phyloP scores from a whole-genome alignment of 495 filamentous ascomycete genomes.

The Haplographium delicatum region DNA sequence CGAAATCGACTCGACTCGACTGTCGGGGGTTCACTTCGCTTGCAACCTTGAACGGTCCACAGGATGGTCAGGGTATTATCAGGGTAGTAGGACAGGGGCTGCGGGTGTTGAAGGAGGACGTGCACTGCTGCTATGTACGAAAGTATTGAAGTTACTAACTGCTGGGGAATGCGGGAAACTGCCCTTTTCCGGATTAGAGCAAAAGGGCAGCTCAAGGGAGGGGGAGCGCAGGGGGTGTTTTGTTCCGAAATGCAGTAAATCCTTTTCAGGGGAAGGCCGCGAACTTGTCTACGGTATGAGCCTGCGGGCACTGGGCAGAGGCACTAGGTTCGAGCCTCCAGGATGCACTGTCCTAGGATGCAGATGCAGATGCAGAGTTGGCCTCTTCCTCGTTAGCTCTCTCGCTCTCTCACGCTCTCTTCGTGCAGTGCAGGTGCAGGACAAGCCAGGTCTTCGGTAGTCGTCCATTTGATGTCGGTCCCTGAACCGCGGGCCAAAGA shows the following conservation, averaged over 20 bases:
- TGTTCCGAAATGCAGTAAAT: constrained; percentile 11
- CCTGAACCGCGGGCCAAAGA: too few species aligned
- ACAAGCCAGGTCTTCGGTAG: too few species aligned
- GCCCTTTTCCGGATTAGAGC: constrained; percentile 1
- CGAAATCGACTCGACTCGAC: constrained; percentile 4
- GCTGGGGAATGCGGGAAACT: neutral
- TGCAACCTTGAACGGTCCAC: constrained; percentile 2
- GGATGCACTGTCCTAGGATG: too few species aligned
- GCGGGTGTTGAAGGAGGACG: constrained; percentile 2
- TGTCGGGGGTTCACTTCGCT: constrained; percentile 9
- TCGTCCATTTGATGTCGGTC: too few species aligned
- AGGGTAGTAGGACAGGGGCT: neutral
- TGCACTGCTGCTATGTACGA: neutral
- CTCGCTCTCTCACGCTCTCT: too few species aligned
- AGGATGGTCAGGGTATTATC: neutral
- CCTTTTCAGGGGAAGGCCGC: constrained; percentile 11
- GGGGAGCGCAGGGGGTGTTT: neutral
- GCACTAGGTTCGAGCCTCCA: too few species aligned
- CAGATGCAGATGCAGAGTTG: too few species aligned
- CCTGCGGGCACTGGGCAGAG: too few species aligned
- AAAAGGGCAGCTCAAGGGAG: neutral
- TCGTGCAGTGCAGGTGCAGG: too few species aligned
- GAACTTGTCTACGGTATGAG: too few species aligned
- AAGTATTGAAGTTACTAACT: too few species aligned
- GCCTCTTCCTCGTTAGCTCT: too few species aligned